Percentiles rank a stretch among this genome's conserved stretches.
These are phyloP conservation scores for Penicillium brevicompactum DNA, from an alignment of 2,329 filamentous ascomycete genomes.

Conservation along the genomic window DNA sequence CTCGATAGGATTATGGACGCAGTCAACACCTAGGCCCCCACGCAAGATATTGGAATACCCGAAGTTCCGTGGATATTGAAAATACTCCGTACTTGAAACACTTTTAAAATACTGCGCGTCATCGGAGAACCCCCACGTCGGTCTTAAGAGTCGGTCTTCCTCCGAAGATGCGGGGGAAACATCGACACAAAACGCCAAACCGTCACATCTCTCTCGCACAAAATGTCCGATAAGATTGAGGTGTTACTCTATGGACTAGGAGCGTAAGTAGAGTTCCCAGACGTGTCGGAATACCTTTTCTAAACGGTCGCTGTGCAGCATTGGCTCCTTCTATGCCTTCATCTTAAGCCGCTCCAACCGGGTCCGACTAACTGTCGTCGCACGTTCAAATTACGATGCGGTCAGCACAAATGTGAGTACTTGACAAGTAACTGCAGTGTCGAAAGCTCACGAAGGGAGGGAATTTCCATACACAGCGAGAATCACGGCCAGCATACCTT, in stretches of 20 bases:
- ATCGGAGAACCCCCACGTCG: neutral
- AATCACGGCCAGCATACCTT: constrained; percentile 45
- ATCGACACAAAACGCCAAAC: neutral
- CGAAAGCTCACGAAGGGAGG: constrained; percentile 25
- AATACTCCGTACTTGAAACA: no score
- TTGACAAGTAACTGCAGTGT: neutral
- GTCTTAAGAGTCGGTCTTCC: neutral
- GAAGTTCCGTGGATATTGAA: no score
- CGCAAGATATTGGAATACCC: no score
- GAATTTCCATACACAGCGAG: constrained; percentile 45
- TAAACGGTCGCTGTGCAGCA: constrained; percentile 37
- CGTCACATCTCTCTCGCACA: neutral
- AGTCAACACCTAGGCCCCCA: no score
- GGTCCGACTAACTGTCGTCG: constrained; percentile 47
- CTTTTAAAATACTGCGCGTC: no score
- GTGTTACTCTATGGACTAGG: constrained; percentile 58
- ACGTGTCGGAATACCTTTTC: neutral
- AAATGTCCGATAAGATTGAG: constrained; percentile 37
- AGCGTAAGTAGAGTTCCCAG: constrained; percentile 48
- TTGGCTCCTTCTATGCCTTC: constrained; percentile 62
- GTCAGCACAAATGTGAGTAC: constrained; percentile 40
- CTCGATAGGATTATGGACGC: no score
- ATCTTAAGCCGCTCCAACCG: constrained; percentile 48
- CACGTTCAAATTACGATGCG: constrained; percentile 50
- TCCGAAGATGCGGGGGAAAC: neutral